Evolutionary conservation across 257 asterid species (phyloP).

Genomic region (Ajuga chamaepitys): DNA sequence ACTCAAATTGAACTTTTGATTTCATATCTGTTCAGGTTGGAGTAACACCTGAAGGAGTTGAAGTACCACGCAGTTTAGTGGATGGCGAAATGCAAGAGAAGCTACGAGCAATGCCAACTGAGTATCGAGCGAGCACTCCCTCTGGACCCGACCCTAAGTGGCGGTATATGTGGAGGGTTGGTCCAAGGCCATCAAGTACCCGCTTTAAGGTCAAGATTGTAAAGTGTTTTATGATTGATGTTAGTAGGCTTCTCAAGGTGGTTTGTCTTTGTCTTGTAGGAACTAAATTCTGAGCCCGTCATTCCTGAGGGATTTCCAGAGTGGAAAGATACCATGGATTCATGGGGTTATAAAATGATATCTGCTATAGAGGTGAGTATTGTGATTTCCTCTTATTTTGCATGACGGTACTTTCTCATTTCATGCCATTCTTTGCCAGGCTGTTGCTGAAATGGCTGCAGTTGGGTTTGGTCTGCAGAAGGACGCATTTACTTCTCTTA

Average conservation of each 20-base stretch:
- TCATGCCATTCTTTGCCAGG: conserved; percentile 37
- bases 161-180: conserved; percentile 99
- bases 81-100: conserved; percentile 87
- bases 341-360: conserved; percentile 94
- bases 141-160: conserved; percentile 95
- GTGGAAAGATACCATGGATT: conserved; percentile 91
- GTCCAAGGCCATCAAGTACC: conserved; percentile 72
- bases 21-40: conserved; percentile 60
- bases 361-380: conserved; percentile 69
- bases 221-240: conserved; percentile 1
- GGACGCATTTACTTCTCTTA: conserved; percentile 91
- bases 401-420: conserved; percentile 8
- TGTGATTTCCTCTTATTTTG: conserved; percentile 6
- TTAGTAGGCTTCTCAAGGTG: conserved; percentile 18
- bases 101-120: conserved; percentile 59
- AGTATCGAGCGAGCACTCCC: conserved; percentile 57
- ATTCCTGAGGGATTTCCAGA: conserved; percentile 88
- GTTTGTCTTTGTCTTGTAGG: conserved; percentile 35
- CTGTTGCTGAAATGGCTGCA: conserved; percentile 97
- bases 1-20: not conserved
- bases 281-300: conserved; percentile 92
- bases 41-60: conserved; percentile 98
- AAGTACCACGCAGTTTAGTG: conserved; percentile 92
- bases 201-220: conserved; percentile 56
- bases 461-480: conserved; percentile 86